phyloP scores from a whole-genome alignment of 306 rosid species.

The Cyamopsis tetragonoloba region DNA sequence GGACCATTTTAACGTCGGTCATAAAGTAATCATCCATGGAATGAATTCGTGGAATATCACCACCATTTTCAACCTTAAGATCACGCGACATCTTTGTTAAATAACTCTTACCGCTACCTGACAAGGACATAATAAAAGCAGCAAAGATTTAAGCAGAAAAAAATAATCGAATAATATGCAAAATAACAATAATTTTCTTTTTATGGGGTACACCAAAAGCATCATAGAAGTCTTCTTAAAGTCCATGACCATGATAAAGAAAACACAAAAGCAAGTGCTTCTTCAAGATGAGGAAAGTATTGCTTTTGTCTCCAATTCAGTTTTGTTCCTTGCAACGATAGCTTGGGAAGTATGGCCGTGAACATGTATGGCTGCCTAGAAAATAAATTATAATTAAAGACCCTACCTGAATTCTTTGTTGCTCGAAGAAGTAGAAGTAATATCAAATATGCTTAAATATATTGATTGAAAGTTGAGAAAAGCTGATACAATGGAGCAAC shows the following conservation, averaged over 20 bases:
- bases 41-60: slow-evolving; percentile 89
- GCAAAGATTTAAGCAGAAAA: slow-evolving; percentile 12
- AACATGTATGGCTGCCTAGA: too few species aligned
- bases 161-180: slow-evolving; percentile 13
- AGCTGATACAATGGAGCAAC: too few species aligned
- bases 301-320: too few species aligned
- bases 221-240: not conserved
- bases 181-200: not conserved
- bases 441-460: too few species aligned
- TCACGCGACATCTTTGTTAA: slow-evolving; percentile 93
- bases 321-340: too few species aligned
- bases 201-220: not conserved
- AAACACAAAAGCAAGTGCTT: slow-evolving; percentile 7
- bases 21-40: slow-evolving; percentile 97
- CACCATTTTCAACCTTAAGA: slow-evolving; percentile 84
- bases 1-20: slow-evolving; percentile 95
- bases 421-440: too few species aligned
- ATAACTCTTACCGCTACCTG: slow-evolving; percentile 98
- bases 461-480: too few species aligned
- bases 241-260: not conserved
- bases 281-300: not conserved
- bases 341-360: too few species aligned
- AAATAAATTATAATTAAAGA: too few species aligned
- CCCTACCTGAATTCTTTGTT: too few species aligned
- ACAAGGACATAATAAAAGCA: slow-evolving; percentile 15